Conservation (phyloP, 169 alveolate species). For the Plasmodium vinckei region DNA sequence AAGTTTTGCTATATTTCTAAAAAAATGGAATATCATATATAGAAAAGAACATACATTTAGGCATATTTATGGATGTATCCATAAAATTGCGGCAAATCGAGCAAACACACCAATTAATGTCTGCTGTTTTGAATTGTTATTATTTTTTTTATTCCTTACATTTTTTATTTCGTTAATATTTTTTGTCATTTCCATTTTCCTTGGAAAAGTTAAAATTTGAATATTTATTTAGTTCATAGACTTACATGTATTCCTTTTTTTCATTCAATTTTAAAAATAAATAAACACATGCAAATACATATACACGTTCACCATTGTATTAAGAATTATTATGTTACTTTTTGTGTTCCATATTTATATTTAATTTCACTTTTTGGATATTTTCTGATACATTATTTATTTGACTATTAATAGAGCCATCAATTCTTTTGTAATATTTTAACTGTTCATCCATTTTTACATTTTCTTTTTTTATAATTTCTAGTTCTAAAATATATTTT, state of each 20-base stretch:
- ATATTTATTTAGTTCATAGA: not conserved
- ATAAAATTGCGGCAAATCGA: not conserved
- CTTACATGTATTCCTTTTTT: not conserved
- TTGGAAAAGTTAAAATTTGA: slow-evolving; percentile 9
- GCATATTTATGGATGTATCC: not conserved
- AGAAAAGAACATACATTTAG: not conserved
- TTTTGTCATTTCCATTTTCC: slow-evolving; percentile 53
- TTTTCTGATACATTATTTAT: slow-evolving; percentile 38
- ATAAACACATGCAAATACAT: not conserved
- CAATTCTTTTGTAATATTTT: slow-evolving; percentile 41
- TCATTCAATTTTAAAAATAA: not conserved
- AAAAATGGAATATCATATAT: not conserved
- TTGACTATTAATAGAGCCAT: slow-evolving; percentile 40
- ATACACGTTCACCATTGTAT: not conserved
- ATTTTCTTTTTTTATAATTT: slow-evolving; percentile 49
- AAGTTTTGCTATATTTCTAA: slow-evolving; percentile 46
- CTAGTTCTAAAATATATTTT: slow-evolving; percentile 33
- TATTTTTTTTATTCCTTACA: slow-evolving; percentile 22
- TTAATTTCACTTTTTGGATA: slow-evolving; percentile 44
- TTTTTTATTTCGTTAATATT: slow-evolving; percentile 40
- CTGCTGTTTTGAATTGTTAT: no score
- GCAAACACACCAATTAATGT: no score
- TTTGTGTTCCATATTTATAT: slow-evolving; percentile 28
- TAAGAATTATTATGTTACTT: slow-evolving; percentile 22
- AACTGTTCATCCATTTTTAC: slow-evolving; percentile 44